Evolutionary conservation across 2,329 filamentous ascomycete species (phyloP).

Genomic region (Aspergillus luchuensis): DNA sequence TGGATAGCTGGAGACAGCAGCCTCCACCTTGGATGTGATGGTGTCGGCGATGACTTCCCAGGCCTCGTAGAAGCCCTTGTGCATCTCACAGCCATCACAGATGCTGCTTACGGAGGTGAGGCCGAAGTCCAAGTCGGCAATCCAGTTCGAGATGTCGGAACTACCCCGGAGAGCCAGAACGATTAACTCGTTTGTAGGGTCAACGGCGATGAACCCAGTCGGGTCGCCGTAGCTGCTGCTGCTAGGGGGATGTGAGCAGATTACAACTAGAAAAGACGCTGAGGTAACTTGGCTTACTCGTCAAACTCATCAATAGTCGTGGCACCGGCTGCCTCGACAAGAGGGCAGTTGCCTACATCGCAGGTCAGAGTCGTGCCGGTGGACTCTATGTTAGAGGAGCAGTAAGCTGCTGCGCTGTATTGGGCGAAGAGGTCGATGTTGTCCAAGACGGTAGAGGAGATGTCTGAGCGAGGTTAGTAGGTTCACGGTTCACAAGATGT

Average conservation of each 20-base stretch:
- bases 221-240: slow-evolving; percentile 35
- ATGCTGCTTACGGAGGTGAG: slow-evolving; percentile 33
- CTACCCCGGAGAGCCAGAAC: slow-evolving; percentile 42
- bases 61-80: slow-evolving; percentile 49
- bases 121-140: slow-evolving; percentile 30
- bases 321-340: slow-evolving; percentile 47
- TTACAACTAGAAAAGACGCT: no score
- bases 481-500: no score
- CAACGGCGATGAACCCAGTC: slow-evolving; percentile 52
- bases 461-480: neutral
- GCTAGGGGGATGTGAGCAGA: neutral
- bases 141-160: slow-evolving; percentile 31
- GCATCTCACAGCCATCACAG: slow-evolving; percentile 46
- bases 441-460: slow-evolving; percentile 2
- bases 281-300: slow-evolving; percentile 33
- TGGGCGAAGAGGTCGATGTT: slow-evolving; percentile 48
- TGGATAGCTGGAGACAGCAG: slow-evolving; percentile 41
- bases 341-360: slow-evolving; percentile 45
- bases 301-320: slow-evolving; percentile 48
- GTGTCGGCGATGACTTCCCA: slow-evolving; percentile 40
- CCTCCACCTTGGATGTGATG: slow-evolving; percentile 39
- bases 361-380: slow-evolving; percentile 46
- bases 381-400: slow-evolving; percentile 47
- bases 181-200: slow-evolving; percentile 44
- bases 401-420: slow-evolving; percentile 54